These are phyloP conservation scores for Chalciporus piperatus DNA, from an alignment of 768 basidiomycete species.

Conservation along the genomic window DNA sequence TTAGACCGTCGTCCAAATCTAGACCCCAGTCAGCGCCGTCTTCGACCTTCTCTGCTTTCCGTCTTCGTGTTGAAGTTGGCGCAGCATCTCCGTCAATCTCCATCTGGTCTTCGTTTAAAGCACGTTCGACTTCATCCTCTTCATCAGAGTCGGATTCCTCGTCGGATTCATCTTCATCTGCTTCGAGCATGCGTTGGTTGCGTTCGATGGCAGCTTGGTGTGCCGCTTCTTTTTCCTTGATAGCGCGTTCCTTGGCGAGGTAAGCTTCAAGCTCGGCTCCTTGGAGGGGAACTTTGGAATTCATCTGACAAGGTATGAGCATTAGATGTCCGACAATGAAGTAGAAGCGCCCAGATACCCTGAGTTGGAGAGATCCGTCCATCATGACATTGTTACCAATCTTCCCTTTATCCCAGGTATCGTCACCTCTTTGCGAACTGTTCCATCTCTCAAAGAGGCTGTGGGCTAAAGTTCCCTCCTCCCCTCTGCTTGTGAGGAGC, in stretches of 20 bases:
- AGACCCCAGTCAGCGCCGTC: constrained; percentile 66
- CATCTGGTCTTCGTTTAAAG: constrained; percentile 50
- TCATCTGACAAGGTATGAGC: constrained; percentile 51
- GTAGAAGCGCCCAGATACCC: constrained; percentile 41
- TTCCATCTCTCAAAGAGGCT: constrained; percentile 88
- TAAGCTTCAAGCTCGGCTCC: constrained; percentile 85
- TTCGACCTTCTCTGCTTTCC: constrained; percentile 46
- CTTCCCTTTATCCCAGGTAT: constrained; percentile 86
- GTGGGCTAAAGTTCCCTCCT: constrained; percentile 77
- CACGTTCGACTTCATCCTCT: constrained; percentile 54
- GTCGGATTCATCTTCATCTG: constrained; percentile 86
- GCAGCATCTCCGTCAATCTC: constrained; percentile 38
- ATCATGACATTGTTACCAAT: constrained; percentile 86
- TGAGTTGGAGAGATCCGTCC: constrained; percentile 65
- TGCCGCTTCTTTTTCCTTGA: constrained; percentile 81
- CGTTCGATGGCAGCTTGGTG: constrained; percentile 82
- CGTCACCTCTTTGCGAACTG: constrained; percentile 68
- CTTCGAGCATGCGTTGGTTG: constrained; percentile 87
- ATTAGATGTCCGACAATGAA: background rate
- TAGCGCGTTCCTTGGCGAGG: constrained; percentile 69
- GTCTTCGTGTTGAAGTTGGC: constrained; percentile 27
- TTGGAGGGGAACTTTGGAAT: constrained; percentile 84
- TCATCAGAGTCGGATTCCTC: constrained; percentile 64
- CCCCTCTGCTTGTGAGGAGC: constrained; percentile 75
- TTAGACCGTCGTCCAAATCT: constrained; percentile 73